A percentile compares a stretch with the other conserved stretches of the same genome.
phyloP scores from a whole-genome alignment of 495 filamentous ascomycete genomes.

The Gamarada debralockiae region DNA sequence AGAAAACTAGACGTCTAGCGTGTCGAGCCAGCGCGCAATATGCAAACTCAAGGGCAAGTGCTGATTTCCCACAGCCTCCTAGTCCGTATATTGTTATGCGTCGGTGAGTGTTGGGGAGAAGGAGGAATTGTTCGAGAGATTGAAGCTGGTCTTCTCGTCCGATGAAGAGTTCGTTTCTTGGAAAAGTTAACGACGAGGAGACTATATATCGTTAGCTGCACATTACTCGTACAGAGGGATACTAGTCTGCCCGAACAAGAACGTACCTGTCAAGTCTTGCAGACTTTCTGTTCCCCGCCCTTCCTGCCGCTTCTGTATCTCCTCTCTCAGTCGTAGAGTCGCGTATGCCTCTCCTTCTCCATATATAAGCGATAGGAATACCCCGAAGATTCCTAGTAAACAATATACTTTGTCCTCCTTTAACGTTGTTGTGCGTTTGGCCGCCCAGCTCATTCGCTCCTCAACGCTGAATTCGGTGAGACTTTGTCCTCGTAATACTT shows the following conservation, averaged over 20 bases:
- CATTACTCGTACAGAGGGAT: background rate
- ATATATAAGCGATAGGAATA: constrained; percentile 30
- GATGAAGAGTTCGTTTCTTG: constrained; percentile 27
- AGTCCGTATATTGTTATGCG: constrained; percentile 31
- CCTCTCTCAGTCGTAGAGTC: constrained; percentile 19
- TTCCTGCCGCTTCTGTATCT: constrained; percentile 19
- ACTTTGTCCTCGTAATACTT: constrained; percentile 16
- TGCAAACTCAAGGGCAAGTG: constrained; percentile 36
- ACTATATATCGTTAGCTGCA: background rate
- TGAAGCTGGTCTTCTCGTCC: constrained; percentile 26
- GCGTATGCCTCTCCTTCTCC: constrained; percentile 27
- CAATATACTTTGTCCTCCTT: constrained; percentile 30
- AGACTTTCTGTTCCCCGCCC: background rate
- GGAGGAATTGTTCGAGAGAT: constrained; percentile 12
- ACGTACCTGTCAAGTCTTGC: background rate
- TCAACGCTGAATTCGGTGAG: constrained; percentile 23
- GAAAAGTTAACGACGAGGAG: constrained; percentile 21
- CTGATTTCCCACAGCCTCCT: constrained; percentile 39
- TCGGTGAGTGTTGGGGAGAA: background rate
- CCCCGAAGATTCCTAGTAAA: constrained; percentile 29
- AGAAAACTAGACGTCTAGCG: constrained; percentile 42
- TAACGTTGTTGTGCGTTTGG: constrained; percentile 22
- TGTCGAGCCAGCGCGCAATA: constrained; percentile 30
- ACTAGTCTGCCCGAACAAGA: background rate
- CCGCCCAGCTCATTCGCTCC: constrained; percentile 28